Base-by-base conservation (phyloP, 1,284 basidiomycete genomes). In the Irpex sp. region DNA sequence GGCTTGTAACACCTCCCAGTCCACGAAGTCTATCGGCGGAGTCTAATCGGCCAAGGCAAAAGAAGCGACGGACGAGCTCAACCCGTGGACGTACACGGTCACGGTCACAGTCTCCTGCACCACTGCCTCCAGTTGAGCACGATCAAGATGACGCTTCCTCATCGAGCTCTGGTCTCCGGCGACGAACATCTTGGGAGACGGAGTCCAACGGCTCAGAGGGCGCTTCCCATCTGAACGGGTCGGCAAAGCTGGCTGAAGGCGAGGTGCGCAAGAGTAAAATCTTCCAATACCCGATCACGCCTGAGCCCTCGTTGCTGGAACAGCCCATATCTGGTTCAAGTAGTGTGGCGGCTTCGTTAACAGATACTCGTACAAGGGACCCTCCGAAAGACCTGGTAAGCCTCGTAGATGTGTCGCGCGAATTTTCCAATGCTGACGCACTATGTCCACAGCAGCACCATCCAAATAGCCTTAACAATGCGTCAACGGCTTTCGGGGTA, bases 1-100 rank as follows among this genome's bases (percentile, higher is more conserved):
- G 88, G 1, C 75, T 90, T 15, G 88, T 88, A 13, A 90, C 88
- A 0, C 89, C 89, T 0, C 89, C 89, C 0, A 90, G 88, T 71
- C 89, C 89, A 8, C 77, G 89, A 19, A 89, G 87, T 65, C 77
- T 88, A 17, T 86, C 83, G 1, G 82, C 84, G 4, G 88, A 90
- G 69, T 85, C 86, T 60, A 72, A 65, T 46, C 71, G 69, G 51
- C 70, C 69, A 59, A 63, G 75, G 50, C 68, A 68, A 53, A 68
- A 74, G 61, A 69, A 74, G 61, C 75, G 74, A 61, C 73, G 74
- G 8, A 61, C 68, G 5, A 71, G 71, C 43, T 61, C 75, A 13
- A 71, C 74, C 7, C 67, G 76, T 6, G 75, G 75, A 8, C 71
- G 74, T 26, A 69, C 73, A 39, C 72, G 72, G 9, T 76, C 76